Conservation (phyloP, 1,284 basidiomycete species). For the Mycosarcoma mackinlayi region DNA sequence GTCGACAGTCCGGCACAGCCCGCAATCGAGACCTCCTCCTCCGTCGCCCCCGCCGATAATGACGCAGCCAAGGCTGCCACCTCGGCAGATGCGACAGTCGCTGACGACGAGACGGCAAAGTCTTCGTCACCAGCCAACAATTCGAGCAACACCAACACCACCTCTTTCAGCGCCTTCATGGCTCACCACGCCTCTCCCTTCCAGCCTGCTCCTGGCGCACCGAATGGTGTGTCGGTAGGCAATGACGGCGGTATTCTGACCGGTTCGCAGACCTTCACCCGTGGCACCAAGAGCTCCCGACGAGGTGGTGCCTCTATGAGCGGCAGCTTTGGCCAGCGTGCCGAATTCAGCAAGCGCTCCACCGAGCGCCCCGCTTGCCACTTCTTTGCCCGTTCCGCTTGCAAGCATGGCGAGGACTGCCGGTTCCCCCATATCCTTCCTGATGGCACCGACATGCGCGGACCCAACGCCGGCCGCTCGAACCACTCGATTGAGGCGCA, state of each 20-base stretch:
- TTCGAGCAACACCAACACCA: constrained; percentile 41
- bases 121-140: constrained; percentile 12
- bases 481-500: constrained; percentile 46
- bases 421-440: constrained; percentile 67
- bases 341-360: constrained; percentile 48
- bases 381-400: constrained; percentile 63
- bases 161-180: constrained; percentile 63
- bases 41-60: constrained; percentile 5
- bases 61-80: constrained; percentile 8
- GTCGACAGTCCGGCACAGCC: constrained; percentile 11
- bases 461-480: constrained; percentile 45
- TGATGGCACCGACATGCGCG: constrained; percentile 64
- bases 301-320: constrained; percentile 39
- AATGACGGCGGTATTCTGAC: constrained; percentile 23
- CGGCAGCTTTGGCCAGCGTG: constrained; percentile 36
- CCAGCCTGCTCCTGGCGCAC: constrained; percentile 48
- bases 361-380: constrained; percentile 62
- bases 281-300: constrained; percentile 32
- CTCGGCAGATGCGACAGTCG: constrained; percentile 7
- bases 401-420: constrained; percentile 65
- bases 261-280: constrained; percentile 27
- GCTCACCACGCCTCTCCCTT: constrained; percentile 62
- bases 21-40: constrained; percentile 1
- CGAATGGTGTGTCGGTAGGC: constrained; percentile 26
- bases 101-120: constrained; percentile 17